phyloP scores from a whole-genome alignment of 176 grass and related monocot species.

The Ensete ventricosum region DNA sequence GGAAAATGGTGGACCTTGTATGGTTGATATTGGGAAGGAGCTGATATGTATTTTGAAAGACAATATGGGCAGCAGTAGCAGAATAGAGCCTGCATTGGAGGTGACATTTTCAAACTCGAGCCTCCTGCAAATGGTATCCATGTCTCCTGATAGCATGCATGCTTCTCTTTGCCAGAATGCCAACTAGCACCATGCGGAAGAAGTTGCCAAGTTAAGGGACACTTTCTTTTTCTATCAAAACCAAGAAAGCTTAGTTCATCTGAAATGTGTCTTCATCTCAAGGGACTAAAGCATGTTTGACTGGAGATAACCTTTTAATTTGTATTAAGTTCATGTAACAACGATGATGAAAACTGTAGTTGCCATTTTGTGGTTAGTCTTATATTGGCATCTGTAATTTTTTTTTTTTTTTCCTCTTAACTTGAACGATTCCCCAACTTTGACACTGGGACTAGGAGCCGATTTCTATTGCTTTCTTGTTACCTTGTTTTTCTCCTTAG shows the following conservation, averaged over 20 bases:
- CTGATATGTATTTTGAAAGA: slow-evolving; percentile 45
- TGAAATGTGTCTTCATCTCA: neutral
- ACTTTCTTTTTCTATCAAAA: neutral
- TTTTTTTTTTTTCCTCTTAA: too few species aligned
- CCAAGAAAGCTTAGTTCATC: neutral
- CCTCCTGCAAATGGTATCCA: slow-evolving; percentile 95
- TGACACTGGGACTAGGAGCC: too few species aligned
- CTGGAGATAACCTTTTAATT: neutral
- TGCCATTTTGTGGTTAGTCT: too few species aligned
- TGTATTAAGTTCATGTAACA: neutral
- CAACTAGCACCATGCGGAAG: neutral
- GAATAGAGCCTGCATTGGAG: slow-evolving; percentile 71
- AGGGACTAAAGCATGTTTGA: neutral
- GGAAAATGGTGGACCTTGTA: slow-evolving; percentile 35
- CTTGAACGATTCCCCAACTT: too few species aligned
- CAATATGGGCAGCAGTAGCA: slow-evolving; percentile 67
- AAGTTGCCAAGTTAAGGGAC: neutral
- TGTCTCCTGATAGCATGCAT: slow-evolving; percentile 68
- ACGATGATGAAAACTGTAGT: too few species aligned
- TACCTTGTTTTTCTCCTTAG: too few species aligned
- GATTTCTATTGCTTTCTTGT: too few species aligned
- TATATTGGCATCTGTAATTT: too few species aligned
- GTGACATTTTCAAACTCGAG: slow-evolving; percentile 83
- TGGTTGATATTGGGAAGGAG: slow-evolving; percentile 52
- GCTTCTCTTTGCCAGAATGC: slow-evolving; percentile 2